A percentile compares a stretch with the other conserved stretches of the same genome.
These are phyloP conservation scores for Chaetomidium leptoderma DNA, from an alignment of 495 filamentous ascomycete species.

Conservation along the genomic window DNA sequence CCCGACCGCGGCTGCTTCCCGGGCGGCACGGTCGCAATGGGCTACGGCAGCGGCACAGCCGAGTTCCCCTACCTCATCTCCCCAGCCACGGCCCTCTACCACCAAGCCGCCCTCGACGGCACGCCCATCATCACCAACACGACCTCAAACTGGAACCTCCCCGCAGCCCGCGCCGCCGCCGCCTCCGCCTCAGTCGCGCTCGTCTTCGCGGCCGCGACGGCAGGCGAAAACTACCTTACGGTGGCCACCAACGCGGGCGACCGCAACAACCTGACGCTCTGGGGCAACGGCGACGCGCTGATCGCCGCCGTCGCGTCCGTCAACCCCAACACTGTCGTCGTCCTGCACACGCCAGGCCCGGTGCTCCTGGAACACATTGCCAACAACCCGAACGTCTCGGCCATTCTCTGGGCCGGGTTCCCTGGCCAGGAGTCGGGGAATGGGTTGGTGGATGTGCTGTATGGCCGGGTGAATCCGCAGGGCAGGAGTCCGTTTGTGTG, in stretches of 20 bases:
- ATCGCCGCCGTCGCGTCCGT: neutral
- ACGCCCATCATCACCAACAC: neutral
- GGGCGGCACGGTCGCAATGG: neutral
- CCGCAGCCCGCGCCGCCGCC: neutral
- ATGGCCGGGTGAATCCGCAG: neutral
- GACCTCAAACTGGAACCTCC: neutral
- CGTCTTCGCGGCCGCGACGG: neutral
- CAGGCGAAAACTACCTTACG: neutral
- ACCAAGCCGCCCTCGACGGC: neutral
- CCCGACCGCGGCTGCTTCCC: constrained; percentile 5
- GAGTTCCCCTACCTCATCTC: neutral
- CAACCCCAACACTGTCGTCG: neutral
- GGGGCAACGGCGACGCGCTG: neutral
- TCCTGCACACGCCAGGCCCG: neutral
- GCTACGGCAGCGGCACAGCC: constrained; percentile 5
- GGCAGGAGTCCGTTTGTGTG: neutral
- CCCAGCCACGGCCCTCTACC: neutral
- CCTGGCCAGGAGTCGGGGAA: neutral
- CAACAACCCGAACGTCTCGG: neutral
- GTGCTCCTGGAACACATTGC: neutral
- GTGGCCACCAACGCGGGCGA: neutral
- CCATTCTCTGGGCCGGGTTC: neutral
- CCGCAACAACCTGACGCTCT: neutral
- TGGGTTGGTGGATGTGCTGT: constrained; percentile 1
- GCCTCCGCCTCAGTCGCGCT: neutral